These are phyloP conservation scores for Fusarium subtropicale DNA, from an alignment of 2,329 filamentous ascomycete genomes.

Conservation along the genomic window DNA sequence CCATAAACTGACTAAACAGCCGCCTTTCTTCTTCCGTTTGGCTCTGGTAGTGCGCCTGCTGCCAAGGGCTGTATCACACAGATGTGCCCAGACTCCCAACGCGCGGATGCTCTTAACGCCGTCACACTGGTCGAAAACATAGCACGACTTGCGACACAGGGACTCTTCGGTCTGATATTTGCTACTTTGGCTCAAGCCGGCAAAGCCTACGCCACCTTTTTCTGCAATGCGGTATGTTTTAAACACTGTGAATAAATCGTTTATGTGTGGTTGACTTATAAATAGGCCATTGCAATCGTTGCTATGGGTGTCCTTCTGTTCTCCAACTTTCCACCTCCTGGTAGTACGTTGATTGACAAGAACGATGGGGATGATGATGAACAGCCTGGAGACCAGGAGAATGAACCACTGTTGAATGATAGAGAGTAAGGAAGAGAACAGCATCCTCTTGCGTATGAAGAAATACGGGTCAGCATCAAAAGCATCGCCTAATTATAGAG, in stretches of 20 bases:
- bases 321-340: conserved; percentile 57
- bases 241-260: rapidly evolving
- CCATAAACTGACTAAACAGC: conserved; percentile 51
- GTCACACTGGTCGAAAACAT: conserved; percentile 78
- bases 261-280: conserved; percentile 14
- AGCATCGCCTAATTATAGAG: background rate
- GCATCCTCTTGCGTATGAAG: background rate
- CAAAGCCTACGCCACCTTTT: conserved; percentile 72
- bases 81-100: conserved; percentile 71
- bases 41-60: conserved; percentile 75
- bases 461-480: background rate
- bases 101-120: conserved; percentile 74
- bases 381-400: background rate
- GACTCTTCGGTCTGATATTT: conserved; percentile 75
- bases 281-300: conserved; percentile 63
- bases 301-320: conserved; percentile 56
- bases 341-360: conserved; percentile 52
- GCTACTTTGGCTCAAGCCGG: conserved; percentile 70
- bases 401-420: conserved; percentile 1
- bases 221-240: conserved; percentile 69
- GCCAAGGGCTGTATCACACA: conserved; percentile 80
- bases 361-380: conserved; percentile 12
- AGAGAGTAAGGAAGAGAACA: background rate
- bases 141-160: conserved; percentile 71
- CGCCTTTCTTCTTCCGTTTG: conserved; percentile 73